phyloP scores from a whole-genome alignment of 2,329 filamentous ascomycete genomes.

The Epichloe hybrida region DNA sequence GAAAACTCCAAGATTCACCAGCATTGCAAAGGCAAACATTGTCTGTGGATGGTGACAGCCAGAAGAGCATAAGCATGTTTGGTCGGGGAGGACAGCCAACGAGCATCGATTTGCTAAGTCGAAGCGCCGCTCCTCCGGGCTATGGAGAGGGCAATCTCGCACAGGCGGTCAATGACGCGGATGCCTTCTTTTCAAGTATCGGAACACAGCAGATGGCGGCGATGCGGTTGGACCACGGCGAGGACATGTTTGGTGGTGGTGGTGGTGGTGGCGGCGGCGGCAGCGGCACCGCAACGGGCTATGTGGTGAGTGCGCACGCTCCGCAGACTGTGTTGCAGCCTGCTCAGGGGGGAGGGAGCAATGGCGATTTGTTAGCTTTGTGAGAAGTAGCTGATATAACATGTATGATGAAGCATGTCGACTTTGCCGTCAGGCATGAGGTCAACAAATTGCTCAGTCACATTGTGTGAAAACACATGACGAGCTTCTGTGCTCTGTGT shows the following conservation, averaged over 20 bases:
- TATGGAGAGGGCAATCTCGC: constrained; percentile 38
- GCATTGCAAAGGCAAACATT: constrained; percentile 65
- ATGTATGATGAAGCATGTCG: background rate
- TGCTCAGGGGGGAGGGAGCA: constrained; percentile 48
- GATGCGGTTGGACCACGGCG: constrained; percentile 52
- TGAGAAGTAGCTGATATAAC: constrained; percentile 15
- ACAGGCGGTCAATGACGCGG: constrained; percentile 69
- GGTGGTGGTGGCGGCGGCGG: constrained; percentile 27
- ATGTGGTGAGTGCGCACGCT: constrained; percentile 72
- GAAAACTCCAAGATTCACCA: constrained; percentile 67
- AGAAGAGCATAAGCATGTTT: constrained; percentile 48
- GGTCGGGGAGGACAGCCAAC: constrained; percentile 38
- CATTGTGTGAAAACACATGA: no score
- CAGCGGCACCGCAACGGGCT: constrained; percentile 35
- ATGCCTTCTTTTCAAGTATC: constrained; percentile 78
- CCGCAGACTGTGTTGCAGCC: constrained; percentile 65
- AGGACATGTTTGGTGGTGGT: constrained; percentile 47
- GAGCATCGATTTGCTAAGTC: constrained; percentile 32
- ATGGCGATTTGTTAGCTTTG: constrained; percentile 59
- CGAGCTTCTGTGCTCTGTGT: no score
- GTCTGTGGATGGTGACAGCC: constrained; percentile 36
- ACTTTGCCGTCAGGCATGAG: no score
- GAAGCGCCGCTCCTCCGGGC: constrained; percentile 11
- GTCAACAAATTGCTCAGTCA: no score
- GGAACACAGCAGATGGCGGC: constrained; percentile 59